Evolutionary conservation across 2,329 filamentous ascomycete species (phyloP), one percentile per base, ranked within the genome.

Genomic region (Tolypocladium ophioglossoides): DNA sequence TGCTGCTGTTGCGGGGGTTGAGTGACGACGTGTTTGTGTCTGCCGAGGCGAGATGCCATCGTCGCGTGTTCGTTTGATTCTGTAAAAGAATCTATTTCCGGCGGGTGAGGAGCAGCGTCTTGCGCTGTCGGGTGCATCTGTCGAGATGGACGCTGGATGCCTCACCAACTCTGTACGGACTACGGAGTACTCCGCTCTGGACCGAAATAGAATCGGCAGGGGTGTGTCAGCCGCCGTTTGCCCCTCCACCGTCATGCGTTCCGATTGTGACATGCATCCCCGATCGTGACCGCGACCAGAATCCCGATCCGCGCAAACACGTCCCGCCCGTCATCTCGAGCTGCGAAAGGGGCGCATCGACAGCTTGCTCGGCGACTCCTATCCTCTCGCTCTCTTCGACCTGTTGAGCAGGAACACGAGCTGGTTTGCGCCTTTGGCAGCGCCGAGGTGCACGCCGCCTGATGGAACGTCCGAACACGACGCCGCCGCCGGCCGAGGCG

Each of bases 391-490:
- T 2, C 9, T 20, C 27, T 14, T 32, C 18, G 16, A 12, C 44
- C 14, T 7, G 4, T 34, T 32, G 44, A 2, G 4, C 18, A 6
- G 6, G 16, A 8, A 30, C 2, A 11, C 27, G 18, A 34, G 20
- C 27, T 14, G 44, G 12, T 34, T 24, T 32, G 44, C 44, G 18
- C 16, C 5, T 18, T 16, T 24, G 8, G 49, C 49, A 27, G 35
- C 22, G 16, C 10, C 48, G 4, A 9, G 24, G 49, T 20, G 27
- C 44, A 48, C 27, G 44, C 18, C 4, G 10, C 18, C 3, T 53
- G 11, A 81, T 80, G 78, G 76, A 76, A 48, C 72, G 72, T 12
- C 68, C 74, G 30, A 65, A 66, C 14, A 80, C 77, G 54, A 80
- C 77, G 54, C 77, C 78, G 53, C 75, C 76, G 40, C 61, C 64